Base-by-base conservation (phyloP, 768 basidiomycete genomes). In the Solioccasus polychromus region DNA sequence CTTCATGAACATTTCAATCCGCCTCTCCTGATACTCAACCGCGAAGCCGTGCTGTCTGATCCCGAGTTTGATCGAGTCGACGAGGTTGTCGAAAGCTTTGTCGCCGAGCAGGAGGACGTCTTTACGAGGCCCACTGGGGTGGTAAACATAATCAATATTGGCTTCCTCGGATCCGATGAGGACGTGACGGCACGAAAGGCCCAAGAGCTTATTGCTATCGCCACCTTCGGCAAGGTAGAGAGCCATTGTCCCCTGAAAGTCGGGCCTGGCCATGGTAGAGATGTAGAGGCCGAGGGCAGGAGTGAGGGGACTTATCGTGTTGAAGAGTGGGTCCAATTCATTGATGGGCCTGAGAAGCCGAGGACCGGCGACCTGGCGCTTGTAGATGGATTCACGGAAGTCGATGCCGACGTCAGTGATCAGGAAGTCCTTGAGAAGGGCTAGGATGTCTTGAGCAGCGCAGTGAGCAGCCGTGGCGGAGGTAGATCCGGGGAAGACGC, bases 241-340 rank as follows among this genome's bases (percentile, higher is more conserved):
- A 15, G 30, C 30, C 30, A 31, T 15, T 15, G 30, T 31, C 10
- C 70, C 70, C 59, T 68, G 55, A 58, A 48, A 44, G 42, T 57
- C 23, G 36, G 52, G 57, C 53, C 63, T 60, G 51, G 54, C 61
- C 55, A 15, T 55, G 54, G 69, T 54, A 55, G 68, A 53, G 57
- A 71, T 68, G 43, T 4, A 36, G 44, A 69, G 60, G 32, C 69
- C 65, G 36, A 68, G 68, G 35, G 62, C 48, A 31, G 68, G 60
- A 53, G 64, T 68, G 44, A 70, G 51, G 35, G 58, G 61, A 42
- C 50, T 42, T 37, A 41, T 17, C 17, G 43, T 41, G 26, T 38
- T 41, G 31, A 42, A 22, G 40, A 44, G 43, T 36, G 48, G 30
- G 30, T 31, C 30, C 14, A 31, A 15, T 9, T 31, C 30, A 31